Base-by-base conservation (phyloP, 768 basidiomycete genomes). In the Leccinum rimulosum region DNA sequence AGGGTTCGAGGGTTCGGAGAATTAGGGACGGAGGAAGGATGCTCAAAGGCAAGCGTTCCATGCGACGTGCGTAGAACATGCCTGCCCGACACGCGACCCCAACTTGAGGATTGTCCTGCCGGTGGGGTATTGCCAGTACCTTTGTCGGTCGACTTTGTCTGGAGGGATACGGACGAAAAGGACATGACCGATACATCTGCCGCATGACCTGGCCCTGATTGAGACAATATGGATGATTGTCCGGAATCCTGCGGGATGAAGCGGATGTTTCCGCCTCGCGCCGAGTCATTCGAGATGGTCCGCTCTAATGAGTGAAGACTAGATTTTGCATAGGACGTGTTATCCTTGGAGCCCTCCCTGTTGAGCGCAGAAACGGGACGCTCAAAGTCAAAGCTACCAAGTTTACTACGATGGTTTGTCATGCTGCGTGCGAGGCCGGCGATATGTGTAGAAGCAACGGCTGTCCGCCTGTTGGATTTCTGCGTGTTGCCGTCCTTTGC, bases 331-430 rank as follows among this genome's bases (percentile, higher is more conserved):
- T 49, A 38, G n/a, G 60, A 58, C 1, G 56, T 31, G 19, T 50
- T 59, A 38, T 61, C 61, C 7, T 52, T 52, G n/a, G 47, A 47
- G 38, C 35, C 63, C 17, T 70, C 72, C 58, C 62, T 61, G 55
- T 73, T 74, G 53, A 74, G 66, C 2, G 62, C 63, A n/a, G 73
- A 73, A 14, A 83, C 79, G 0, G 88, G 88, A 36, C 87, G 77
- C 71, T 90, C 89, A 63, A 90, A 89, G 66, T 90, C 88, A 68
- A 90, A 89, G 65, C 84, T 87, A 6, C 87, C 87, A 62, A 87
- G 86, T 66, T 87, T 86, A 45, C 76, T 81, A 2, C 81, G 73
- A 52, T 80, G 77, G 31, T 66, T 75, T 25, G 63, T 66, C 54
- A 75, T 73, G 47, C 71, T 73, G 58, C 73, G 72, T 11, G 48